Evolutionary conservation across 257 asterid species (phyloP).

Genomic region (Solanum phureja): DNA sequence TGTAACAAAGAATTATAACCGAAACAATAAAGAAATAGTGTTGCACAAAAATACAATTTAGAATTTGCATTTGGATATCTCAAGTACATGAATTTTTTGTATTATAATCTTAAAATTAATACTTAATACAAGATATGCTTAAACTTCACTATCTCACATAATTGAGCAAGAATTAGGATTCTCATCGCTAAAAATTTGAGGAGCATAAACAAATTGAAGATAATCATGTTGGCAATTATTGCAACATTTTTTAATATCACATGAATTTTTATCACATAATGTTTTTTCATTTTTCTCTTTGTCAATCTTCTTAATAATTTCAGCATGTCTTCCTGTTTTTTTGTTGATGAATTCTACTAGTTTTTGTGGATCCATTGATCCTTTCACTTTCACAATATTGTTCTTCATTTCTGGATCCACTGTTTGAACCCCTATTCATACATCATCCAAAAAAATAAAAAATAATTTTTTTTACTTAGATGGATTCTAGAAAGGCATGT

Average conservation of each 20-base stretch:
- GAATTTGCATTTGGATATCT: not conserved
- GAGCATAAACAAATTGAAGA: conserved; percentile 27
- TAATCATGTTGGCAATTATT: not conserved
- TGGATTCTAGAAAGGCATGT: not conserved
- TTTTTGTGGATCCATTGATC: conserved; percentile 43
- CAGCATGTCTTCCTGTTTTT: conserved; percentile 40
- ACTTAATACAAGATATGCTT: too few relatives aligned
- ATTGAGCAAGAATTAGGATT: conserved; percentile 63
- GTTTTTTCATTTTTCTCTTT: not conserved
- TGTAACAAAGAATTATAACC: not conserved
- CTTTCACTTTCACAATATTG: conserved; percentile 54
- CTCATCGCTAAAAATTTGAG: conserved; percentile 68
- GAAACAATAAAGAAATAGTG: not conserved
- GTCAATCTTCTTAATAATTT: conserved; percentile 19
- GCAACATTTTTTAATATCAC: not conserved
- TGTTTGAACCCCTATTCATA: conserved; percentile 44
- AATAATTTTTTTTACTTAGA: not conserved
- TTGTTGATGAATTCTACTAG: conserved; percentile 40
- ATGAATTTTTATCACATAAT: not conserved
- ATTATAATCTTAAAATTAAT: not conserved
- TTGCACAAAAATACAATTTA: not conserved
- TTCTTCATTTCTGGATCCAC: conserved; percentile 46
- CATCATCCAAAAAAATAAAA: not conserved
- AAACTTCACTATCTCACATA: conserved; percentile 23
- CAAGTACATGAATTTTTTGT: not conserved